Evolutionary conservation across 805 yeast genomes (phyloP).

Genomic region (Grigorovia humatica): DNA sequence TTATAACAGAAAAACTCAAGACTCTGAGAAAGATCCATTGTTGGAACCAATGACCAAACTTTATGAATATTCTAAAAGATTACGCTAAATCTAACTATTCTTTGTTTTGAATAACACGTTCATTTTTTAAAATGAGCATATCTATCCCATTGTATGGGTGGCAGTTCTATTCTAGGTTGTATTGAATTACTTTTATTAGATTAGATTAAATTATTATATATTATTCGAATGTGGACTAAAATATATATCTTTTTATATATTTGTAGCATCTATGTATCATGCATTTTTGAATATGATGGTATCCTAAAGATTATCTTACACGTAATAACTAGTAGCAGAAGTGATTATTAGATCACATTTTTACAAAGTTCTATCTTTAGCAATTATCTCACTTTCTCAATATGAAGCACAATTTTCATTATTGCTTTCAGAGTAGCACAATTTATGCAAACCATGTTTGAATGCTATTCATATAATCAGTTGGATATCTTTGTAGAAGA

Average conservation of each 20-base stretch:
- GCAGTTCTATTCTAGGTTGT: no score
- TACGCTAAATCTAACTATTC: neutral
- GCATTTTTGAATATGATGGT: neutral
- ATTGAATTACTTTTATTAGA: neutral
- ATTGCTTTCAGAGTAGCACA: neutral
- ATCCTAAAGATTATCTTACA: neutral
- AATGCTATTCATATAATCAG: slow-evolving; percentile 48
- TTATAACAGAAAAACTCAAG: neutral
- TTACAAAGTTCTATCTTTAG: no score
- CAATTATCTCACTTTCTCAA: no score
- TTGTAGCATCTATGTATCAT: neutral
- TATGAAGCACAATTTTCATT: neutral
- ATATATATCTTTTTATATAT: no score
- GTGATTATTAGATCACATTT: neutral
- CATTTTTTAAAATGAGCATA: no score
- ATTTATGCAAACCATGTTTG: slow-evolving; percentile 45
- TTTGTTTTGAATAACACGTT: no score
- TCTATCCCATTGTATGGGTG: no score
- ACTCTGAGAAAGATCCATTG: neutral
- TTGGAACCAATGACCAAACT: neutral
- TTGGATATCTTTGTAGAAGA: slow-evolving; percentile 51
- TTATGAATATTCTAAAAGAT: neutral
- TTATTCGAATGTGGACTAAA: neutral
- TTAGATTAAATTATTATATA: neutral
- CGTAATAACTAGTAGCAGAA: no score